These are phyloP conservation scores for Stachybotrys echinatus DNA, from an alignment of 2,329 filamentous ascomycete species.

Conservation along the genomic window DNA sequence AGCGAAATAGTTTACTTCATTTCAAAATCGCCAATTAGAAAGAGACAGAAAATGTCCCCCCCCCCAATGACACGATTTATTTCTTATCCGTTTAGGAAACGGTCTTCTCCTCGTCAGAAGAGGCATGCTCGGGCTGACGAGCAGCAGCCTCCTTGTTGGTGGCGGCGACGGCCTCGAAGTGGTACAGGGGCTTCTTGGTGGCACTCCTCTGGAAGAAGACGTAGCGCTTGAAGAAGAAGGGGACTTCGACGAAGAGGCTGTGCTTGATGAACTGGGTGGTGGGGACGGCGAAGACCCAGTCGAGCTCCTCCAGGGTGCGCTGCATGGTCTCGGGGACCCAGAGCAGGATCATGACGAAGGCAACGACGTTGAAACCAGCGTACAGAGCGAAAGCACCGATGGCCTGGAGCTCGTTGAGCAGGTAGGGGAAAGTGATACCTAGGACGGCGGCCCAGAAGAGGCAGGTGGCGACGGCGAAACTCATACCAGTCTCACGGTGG, in stretches of 20 bases:
- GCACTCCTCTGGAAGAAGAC: constrained; percentile 25
- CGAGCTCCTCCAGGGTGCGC: constrained; percentile 43
- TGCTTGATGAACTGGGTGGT: constrained; percentile 34
- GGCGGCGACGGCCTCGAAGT: constrained; percentile 23
- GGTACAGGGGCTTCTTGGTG: constrained; percentile 27
- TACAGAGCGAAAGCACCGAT: constrained; percentile 43
- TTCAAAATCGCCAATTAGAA: too few species aligned
- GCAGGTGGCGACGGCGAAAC: constrained; percentile 56
- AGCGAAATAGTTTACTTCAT: too few species aligned
- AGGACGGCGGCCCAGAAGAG: constrained; percentile 48
- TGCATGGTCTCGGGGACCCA: constrained; percentile 49
- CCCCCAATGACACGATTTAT: neutral
- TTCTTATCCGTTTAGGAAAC: neutral
- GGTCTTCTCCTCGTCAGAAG: constrained; percentile 7
- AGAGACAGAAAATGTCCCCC: too few species aligned
- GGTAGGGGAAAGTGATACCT: constrained; percentile 45
- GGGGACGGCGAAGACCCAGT: constrained; percentile 45
- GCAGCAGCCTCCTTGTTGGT: neutral
- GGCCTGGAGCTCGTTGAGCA: constrained; percentile 29
- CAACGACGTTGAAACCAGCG: constrained; percentile 49
- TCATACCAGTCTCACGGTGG: constrained; percentile 60
- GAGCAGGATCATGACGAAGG: constrained; percentile 49
- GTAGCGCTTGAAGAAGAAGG: constrained; percentile 26
- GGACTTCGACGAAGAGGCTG: constrained; percentile 24
- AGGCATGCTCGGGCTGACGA: neutral